Evolutionary conservation across 495 filamentous ascomycete genomes (phyloP).

Genomic region (Pyrenula massariospora): DNA sequence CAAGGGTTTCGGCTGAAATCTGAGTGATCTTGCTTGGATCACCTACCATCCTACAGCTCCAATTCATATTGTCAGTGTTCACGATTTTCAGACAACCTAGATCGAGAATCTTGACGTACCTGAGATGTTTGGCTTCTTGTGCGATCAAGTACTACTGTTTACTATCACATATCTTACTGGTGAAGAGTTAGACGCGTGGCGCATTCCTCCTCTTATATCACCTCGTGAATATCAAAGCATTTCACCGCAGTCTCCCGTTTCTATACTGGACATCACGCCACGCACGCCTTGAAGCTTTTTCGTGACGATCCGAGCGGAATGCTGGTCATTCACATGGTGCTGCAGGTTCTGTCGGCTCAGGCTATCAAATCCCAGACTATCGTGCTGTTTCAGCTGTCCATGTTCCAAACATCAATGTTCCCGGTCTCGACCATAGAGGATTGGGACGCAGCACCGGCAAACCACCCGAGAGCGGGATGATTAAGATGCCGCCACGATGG

Average conservation of each 20-base stretch:
- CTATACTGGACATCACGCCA: constrained; percentile 40
- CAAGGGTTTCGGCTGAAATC: constrained; percentile 14
- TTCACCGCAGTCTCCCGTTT: constrained; percentile 37
- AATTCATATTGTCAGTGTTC: constrained; percentile 34
- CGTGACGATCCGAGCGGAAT: constrained; percentile 47
- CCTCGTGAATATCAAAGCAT: constrained; percentile 44
- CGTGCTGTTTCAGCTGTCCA: constrained; percentile 47
- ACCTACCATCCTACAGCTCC: constrained; percentile 23
- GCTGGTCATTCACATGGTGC: constrained; percentile 47
- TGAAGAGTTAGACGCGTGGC: constrained; percentile 57
- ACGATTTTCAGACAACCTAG: constrained; percentile 34
- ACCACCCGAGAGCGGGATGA: constrained; percentile 61
- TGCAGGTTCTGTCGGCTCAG: constrained; percentile 54
- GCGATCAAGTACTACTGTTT: constrained; percentile 54
- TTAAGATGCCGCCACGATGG: constrained; percentile 52
- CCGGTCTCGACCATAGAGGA: constrained; percentile 69
- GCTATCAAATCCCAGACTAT: constrained; percentile 48
- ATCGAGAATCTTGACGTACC: constrained; percentile 34
- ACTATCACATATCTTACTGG: constrained; percentile 42
- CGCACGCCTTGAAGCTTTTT: constrained; percentile 48
- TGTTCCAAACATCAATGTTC: constrained; percentile 43
- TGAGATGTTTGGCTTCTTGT: constrained; percentile 36
- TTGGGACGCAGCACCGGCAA: constrained; percentile 60
- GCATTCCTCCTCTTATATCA: constrained; percentile 53
- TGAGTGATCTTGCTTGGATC: constrained; percentile 28